Conservation (phyloP, 2,329 filamentous ascomycete genomes). For the Talaromyces pinophilus region DNA sequence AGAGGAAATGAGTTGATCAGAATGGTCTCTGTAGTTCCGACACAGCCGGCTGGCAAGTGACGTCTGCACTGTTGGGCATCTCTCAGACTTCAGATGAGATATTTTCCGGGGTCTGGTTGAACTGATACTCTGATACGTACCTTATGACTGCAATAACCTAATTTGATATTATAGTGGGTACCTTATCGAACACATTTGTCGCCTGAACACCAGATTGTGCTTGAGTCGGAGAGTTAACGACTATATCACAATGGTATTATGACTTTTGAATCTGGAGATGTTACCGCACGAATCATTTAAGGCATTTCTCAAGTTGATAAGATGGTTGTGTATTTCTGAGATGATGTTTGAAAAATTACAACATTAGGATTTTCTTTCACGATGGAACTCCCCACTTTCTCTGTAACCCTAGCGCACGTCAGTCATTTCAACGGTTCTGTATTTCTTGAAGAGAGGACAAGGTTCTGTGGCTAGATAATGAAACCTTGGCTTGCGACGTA, state of each 20-base stretch:
- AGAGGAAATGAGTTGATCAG: not conserved
- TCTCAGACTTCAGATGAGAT: not conserved
- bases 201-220: not conserved
- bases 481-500: not conserved
- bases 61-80: not conserved
- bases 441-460: not conserved
- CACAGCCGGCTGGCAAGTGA: not conserved
- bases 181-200: not conserved
- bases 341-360: not conserved
- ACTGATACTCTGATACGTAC: not conserved
- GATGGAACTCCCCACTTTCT: not conserved
- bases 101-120: not conserved
- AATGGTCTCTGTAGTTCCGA: not conserved
- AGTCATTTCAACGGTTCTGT: not conserved
- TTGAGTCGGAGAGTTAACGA: not conserved
- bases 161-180: not conserved
- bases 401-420: slow-evolving; percentile 14
- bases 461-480: not conserved
- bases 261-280: not conserved
- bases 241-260: not conserved
- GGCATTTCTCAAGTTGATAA: not conserved
- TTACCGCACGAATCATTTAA: not conserved
- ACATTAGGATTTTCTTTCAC: not conserved
- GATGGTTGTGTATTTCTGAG: not conserved
- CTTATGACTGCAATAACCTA: not conserved